These are phyloP conservation scores for Auricularia sp. DNA, from an alignment of 768 basidiomycete genomes.

Conservation along the genomic window DNA sequence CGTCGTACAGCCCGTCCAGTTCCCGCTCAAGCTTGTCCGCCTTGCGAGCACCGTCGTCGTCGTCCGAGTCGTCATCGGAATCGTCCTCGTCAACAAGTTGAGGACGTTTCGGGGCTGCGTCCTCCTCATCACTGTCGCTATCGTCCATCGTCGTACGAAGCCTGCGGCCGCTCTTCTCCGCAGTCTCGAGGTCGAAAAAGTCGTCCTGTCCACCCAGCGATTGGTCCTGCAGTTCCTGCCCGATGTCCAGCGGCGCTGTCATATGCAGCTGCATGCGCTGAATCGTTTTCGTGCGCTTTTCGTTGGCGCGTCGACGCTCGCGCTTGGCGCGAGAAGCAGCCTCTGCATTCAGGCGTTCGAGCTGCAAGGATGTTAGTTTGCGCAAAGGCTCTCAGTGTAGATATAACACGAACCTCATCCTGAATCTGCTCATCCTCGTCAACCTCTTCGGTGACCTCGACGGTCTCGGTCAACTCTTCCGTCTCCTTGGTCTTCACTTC, in stretches of 20 bases:
- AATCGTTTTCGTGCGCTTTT: slow-evolving; percentile 76
- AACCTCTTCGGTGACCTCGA: slow-evolving; percentile 53
- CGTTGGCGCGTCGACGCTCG: slow-evolving; percentile 77
- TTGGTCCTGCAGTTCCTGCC: slow-evolving; percentile 71
- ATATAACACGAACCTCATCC: slow-evolving; percentile 54
- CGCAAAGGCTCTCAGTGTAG: neutral
- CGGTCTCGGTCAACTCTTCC: slow-evolving; percentile 66
- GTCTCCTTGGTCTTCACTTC: slow-evolving; percentile 67
- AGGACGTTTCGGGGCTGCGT: slow-evolving; percentile 17
- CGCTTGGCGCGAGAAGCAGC: slow-evolving; percentile 63
- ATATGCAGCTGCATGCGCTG: slow-evolving; percentile 95
- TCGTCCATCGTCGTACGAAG: slow-evolving; percentile 35
- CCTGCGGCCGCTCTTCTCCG: slow-evolving; percentile 33
- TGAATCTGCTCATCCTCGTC: slow-evolving; percentile 87
- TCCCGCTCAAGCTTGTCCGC: slow-evolving; percentile 64
- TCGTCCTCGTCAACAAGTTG: slow-evolving; percentile 30
- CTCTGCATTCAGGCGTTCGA: slow-evolving; percentile 75
- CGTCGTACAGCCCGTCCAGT: slow-evolving; percentile 79
- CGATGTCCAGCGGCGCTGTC: slow-evolving; percentile 96
- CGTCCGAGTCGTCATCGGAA: slow-evolving; percentile 42
- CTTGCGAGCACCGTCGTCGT: slow-evolving; percentile 58
- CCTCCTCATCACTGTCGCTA: slow-evolving; percentile 29
- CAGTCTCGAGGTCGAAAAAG: slow-evolving; percentile 71
- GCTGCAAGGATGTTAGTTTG: slow-evolving; percentile 32
- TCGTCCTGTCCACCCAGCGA: slow-evolving; percentile 73